These are phyloP conservation scores for Phoma sp. DNA, from an alignment of 2,329 filamentous ascomycete genomes.

Conservation along the genomic window DNA sequence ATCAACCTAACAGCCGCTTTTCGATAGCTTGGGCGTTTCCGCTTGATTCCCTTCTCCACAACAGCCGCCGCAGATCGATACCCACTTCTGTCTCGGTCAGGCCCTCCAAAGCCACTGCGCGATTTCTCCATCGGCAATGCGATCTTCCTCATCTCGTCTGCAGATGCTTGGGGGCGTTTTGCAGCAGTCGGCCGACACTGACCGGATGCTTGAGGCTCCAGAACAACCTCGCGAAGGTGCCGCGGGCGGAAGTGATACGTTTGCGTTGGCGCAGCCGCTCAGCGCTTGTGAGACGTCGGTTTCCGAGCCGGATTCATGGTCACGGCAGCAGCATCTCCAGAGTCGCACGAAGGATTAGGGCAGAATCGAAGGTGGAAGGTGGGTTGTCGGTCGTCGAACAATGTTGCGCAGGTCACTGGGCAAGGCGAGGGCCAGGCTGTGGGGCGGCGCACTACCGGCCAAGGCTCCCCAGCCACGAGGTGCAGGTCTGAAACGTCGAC, in stretches of 20 bases:
- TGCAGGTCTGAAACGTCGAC: slow-evolving; percentile 13
- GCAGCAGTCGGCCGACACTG: slow-evolving; percentile 18
- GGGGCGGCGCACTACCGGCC: background rate
- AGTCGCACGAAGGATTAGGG: slow-evolving; percentile 11
- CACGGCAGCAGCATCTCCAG: slow-evolving; percentile 12
- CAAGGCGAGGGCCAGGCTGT: slow-evolving; percentile 14
- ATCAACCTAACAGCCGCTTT: slow-evolving; percentile 41
- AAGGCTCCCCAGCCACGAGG: slow-evolving; percentile 12
- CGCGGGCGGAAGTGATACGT: background rate
- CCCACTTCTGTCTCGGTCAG: slow-evolving; percentile 26
- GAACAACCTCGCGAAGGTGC: slow-evolving; percentile 6
- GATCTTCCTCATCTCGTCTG: slow-evolving; percentile 17
- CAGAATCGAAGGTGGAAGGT: slow-evolving; percentile 16
- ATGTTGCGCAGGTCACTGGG: slow-evolving; percentile 9
- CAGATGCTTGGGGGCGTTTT: background rate
- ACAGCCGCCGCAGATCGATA: slow-evolving; percentile 20
- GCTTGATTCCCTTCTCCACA: slow-evolving; percentile 25
- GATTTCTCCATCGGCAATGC: slow-evolving; percentile 32
- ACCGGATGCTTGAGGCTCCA: slow-evolving; percentile 3
- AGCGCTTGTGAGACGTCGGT: slow-evolving; percentile 13
- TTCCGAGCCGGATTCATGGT: slow-evolving; percentile 12
- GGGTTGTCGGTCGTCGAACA: slow-evolving; percentile 14
- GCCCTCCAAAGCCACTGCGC: slow-evolving; percentile 27
- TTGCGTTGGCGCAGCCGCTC: slow-evolving; percentile 16
- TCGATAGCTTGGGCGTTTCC: slow-evolving; percentile 41